Evolutionary conservation across 371 early-diverging fungal species (phyloP), one percentile per base, ranked within the genome.

Genomic region (Blastocladiella emersonii): DNA sequence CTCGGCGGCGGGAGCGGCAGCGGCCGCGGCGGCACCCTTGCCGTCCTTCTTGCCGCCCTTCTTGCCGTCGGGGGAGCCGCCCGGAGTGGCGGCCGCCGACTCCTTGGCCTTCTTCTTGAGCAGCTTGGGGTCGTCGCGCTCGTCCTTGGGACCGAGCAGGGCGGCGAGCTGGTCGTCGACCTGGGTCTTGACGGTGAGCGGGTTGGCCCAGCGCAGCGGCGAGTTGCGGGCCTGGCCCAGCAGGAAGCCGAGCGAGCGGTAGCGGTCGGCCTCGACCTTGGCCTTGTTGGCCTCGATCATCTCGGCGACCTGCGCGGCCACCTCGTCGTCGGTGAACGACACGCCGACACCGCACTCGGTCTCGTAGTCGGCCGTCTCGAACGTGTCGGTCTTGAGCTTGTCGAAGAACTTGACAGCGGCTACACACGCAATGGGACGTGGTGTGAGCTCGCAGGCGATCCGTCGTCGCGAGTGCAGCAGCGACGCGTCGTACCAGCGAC

Each of bases 81-180:
- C 56, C 25, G 34, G 23, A 25, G 53, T 65, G 25, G 64, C 61
- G 6, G 67, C 61, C 6, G 64, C 35, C 30, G 77, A 75, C 61
- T 70, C 77, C 73, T 70, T 66, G 34, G 45, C 69, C 76, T 83
- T 84, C 68, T 75, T 82, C 75, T 86, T 85, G 65, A 77, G 80
- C 27, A 83, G 76, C 49, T 75, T 77, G 6, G 71, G 70, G 63
- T 81, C 81, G 74, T 95, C 96, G 56, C 95, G 85, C 72, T 93
- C 95, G 71, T 95, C 96, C 74, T 92, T 93, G 64, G 95, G 94
- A 25, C 98, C 98, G 48, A 96, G 74, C 13, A 86, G 66, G n/a
- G 82, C 85, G 36, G 86, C 72, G 48, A 90, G 78, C 77, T 90
- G 87, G 27, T 79, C 82, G 60, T 97, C 98, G 8, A 95, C 74